Conservation (phyloP, 148 eudicot species). For the Vaccinium myrtillus region DNA sequence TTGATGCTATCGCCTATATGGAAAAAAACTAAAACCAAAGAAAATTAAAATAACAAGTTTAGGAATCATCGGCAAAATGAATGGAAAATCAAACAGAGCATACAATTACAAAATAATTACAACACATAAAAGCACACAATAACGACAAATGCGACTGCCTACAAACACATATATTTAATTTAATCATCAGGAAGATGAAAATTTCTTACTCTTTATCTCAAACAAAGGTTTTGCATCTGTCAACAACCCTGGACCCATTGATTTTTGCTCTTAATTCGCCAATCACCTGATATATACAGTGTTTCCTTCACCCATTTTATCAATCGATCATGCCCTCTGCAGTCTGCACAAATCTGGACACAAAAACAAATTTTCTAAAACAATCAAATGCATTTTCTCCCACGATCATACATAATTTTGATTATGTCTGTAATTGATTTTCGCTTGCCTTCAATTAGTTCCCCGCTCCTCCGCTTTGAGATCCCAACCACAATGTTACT, state of each 20-base stretch:
- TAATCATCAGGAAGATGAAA: not conserved
- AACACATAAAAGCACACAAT: no score
- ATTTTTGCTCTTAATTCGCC: constrained; percentile 20
- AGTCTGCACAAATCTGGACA: not conserved
- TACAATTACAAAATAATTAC: not conserved
- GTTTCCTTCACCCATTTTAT: not conserved
- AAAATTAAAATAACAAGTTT: not conserved
- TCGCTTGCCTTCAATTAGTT: constrained; percentile 31
- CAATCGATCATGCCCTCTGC: not conserved
- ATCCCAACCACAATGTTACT: constrained; percentile 58
- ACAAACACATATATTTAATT: no score
- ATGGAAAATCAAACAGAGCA: not conserved
- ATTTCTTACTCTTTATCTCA: constrained; percentile 20
- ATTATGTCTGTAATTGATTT: not conserved
- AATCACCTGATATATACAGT: constrained; percentile 25
- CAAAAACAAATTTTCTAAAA: not conserved
- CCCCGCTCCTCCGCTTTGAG: constrained; percentile 76
- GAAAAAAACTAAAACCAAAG: no score
- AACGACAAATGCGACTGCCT: no score
- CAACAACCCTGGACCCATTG: constrained; percentile 21
- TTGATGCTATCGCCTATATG: no score
- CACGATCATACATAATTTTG: no score
- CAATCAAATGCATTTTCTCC: not conserved
- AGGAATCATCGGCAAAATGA: not conserved
- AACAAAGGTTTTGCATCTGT: constrained; percentile 15